Percentiles rank a stretch among this genome's conserved stretches.
phyloP scores from a whole-genome alignment of 176 grass and related monocot genomes.

The Musa schizocarpa region DNA sequence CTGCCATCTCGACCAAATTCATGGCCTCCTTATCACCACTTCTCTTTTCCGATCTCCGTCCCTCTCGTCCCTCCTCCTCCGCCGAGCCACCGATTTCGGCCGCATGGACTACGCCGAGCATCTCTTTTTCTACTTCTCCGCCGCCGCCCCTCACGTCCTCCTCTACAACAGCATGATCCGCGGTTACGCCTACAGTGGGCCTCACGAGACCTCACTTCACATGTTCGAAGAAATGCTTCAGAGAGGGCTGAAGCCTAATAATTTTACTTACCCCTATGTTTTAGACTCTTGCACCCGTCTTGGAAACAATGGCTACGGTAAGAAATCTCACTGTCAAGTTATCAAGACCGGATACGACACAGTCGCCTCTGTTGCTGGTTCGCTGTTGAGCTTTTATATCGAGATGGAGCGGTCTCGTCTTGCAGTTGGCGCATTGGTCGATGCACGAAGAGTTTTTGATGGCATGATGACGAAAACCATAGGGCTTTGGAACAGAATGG shows the following conservation, averaged over 20 bases:
- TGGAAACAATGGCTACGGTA: neutral
- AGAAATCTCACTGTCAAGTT: conserved; percentile 24
- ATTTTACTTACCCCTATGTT: conserved; percentile 39
- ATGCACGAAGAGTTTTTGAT: conserved; percentile 26
- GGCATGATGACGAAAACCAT: conserved; percentile 11
- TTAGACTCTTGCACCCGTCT: conserved; percentile 31
- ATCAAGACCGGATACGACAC: conserved; percentile 22
- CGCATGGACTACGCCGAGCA: conserved; percentile 30
- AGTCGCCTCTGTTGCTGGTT: conserved; percentile 26
- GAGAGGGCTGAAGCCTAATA: conserved; percentile 21
- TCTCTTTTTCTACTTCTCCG: conserved; percentile 20
- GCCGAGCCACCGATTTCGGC: conserved; percentile 29
- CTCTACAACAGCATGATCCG: conserved; percentile 49
- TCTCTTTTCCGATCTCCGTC: neutral
- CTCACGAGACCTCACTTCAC: conserved; percentile 10
- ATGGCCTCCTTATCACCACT: conserved; percentile 19
- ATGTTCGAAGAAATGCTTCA: conserved; percentile 40
- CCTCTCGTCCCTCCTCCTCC: conserved; percentile 34
- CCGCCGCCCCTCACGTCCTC: conserved; percentile 7
- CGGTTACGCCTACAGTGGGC: conserved; percentile 23
- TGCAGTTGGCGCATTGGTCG: conserved; percentile 3
- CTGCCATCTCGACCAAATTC: conserved; percentile 13
- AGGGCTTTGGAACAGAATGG: conserved; percentile 29
- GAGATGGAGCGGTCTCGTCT: conserved; percentile 2
- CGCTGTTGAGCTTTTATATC: conserved; percentile 30